These are phyloP conservation scores for Monilinia fructicola DNA, from an alignment of 2,329 filamentous ascomycete genomes.

Conservation along the genomic window DNA sequence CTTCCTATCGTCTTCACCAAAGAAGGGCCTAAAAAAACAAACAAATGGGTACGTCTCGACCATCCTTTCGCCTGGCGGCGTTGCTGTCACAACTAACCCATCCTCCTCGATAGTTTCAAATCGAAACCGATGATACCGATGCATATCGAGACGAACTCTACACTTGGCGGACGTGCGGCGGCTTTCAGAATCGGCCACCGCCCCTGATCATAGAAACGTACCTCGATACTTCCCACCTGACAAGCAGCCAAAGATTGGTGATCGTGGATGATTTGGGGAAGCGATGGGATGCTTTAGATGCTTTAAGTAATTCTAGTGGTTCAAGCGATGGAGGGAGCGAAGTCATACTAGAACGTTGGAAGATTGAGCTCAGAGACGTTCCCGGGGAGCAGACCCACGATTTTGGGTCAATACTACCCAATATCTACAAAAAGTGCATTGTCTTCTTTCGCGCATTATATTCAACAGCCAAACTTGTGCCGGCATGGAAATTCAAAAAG, in stretches of 20 bases:
- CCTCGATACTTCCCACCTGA: constrained; percentile 75
- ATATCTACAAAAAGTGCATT: constrained; percentile 95
- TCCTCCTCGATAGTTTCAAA: constrained; percentile 70
- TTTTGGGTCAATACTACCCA: constrained; percentile 68
- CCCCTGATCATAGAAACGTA: constrained; percentile 89
- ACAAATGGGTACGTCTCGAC: constrained; percentile 74
- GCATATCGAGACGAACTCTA: constrained; percentile 78
- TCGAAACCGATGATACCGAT: constrained; percentile 90
- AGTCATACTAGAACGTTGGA: constrained; percentile 89
- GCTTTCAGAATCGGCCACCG: constrained; percentile 73
- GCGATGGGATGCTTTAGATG: constrained; percentile 87
- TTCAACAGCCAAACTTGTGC: constrained; percentile 76
- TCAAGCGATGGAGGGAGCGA: constrained; percentile 48
- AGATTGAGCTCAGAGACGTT: constrained; percentile 71
- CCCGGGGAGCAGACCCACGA: constrained; percentile 51
- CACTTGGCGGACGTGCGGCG: constrained; percentile 78
- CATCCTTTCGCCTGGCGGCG: background rate
- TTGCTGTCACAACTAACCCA: background rate
- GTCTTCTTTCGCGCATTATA: constrained; percentile 90
- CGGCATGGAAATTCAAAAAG: constrained; percentile 79
- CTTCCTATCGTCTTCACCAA: constrained; percentile 56
- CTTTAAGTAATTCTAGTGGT: constrained; percentile 64
- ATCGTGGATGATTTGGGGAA: constrained; percentile 86
- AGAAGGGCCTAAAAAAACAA: constrained; percentile 63
- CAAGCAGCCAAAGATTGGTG: constrained; percentile 82